Conservation (phyloP, 2,329 filamentous ascomycete species). For the Sporothrix sp. region DNA sequence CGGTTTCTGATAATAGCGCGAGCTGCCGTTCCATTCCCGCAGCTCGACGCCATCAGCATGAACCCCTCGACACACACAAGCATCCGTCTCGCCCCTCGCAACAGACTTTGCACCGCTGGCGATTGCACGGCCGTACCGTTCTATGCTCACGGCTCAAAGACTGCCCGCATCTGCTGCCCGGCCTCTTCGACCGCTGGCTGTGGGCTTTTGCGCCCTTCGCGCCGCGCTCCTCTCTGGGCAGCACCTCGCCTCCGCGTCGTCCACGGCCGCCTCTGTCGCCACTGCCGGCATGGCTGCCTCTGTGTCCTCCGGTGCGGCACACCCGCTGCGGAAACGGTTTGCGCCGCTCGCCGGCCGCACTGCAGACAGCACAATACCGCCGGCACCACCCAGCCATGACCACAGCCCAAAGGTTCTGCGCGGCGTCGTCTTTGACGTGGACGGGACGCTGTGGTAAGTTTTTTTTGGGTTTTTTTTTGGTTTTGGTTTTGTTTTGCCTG, state of each 20-base stretch:
- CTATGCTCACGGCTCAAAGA: not conserved
- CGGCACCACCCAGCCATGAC: not conserved
- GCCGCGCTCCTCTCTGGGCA: too few relatives aligned
- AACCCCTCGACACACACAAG: too few relatives aligned
- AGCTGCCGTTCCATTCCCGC: too few relatives aligned
- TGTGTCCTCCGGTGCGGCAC: not conserved
- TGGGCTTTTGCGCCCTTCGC: not conserved
- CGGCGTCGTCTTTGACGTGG: conserved; percentile 79
- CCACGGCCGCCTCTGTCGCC: not conserved
- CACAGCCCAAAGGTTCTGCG: conserved; percentile 30
- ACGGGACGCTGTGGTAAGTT: conserved; percentile 77
- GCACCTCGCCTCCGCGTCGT: too few relatives aligned
- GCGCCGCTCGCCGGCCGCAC: conserved; percentile 40
- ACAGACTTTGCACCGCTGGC: too few relatives aligned
- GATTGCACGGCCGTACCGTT: too few relatives aligned
- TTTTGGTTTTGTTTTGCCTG: not conserved
- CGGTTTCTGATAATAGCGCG: too few relatives aligned
- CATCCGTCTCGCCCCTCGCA: too few relatives aligned
- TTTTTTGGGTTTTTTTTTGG: not conserved
- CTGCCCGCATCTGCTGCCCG: not conserved
- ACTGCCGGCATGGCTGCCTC: not conserved
- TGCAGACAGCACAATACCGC: conserved; percentile 19
- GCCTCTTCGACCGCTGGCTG: not conserved
- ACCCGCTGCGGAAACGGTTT: conserved; percentile 37
- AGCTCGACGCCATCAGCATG: too few relatives aligned